These are phyloP conservation scores for Lachnellula subtilissima DNA, from an alignment of 2,329 filamentous ascomycete species.

Conservation along the genomic window DNA sequence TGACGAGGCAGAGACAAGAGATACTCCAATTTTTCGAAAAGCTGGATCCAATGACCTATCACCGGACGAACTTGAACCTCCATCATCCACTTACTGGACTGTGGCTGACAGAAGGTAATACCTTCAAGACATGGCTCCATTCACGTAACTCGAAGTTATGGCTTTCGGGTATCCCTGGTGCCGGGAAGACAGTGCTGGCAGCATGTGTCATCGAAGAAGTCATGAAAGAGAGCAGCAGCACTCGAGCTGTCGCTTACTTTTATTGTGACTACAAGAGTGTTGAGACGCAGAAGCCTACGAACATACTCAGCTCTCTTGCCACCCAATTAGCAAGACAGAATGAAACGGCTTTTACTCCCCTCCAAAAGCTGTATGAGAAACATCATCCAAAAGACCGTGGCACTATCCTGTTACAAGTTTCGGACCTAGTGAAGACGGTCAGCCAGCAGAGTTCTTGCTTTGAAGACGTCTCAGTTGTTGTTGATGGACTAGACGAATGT, in stretches of 20 bases:
- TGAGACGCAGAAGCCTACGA: slow-evolving; percentile 12
- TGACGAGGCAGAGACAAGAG: neutral
- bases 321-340: neutral
- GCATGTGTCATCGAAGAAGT: slow-evolving; percentile 8
- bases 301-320: slow-evolving; percentile 14
- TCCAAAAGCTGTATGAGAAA: neutral
- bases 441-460: neutral
- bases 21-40: neutral
- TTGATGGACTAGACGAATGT: slow-evolving; percentile 8
- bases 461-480: slow-evolving; percentile 1
- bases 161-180: slow-evolving; percentile 17
- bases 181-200: slow-evolving; percentile 17
- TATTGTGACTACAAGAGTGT: slow-evolving; percentile 27
- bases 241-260: slow-evolving; percentile 15
- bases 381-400: neutral
- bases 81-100: slow-evolving; percentile 13
- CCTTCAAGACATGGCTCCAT: slow-evolving; percentile 10
- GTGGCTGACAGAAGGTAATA: slow-evolving; percentile 29
- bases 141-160: slow-evolving; percentile 7
- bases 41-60: neutral
- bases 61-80: neutral
- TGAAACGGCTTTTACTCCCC: neutral
- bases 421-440: neutral
- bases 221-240: neutral
- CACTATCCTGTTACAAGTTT: neutral